Evolutionary conservation across 2,329 filamentous ascomycete species (phyloP).

Genomic region (Verticillium albo-atrum): DNA sequence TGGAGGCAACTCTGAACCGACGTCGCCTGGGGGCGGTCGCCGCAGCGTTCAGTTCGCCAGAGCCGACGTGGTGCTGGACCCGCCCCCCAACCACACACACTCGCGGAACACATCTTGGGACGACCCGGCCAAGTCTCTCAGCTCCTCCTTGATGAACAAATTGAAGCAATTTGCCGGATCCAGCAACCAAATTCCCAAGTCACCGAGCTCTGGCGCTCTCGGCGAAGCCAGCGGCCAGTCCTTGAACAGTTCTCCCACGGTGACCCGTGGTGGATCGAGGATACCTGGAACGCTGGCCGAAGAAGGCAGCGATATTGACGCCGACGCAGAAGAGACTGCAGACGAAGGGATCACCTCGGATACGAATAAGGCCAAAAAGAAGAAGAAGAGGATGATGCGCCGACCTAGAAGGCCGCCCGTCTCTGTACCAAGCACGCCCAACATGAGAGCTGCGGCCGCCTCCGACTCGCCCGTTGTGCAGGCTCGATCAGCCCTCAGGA

Average conservation of each 20-base stretch:
- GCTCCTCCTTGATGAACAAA: slow-evolving; percentile 70
- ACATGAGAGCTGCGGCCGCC: slow-evolving; percentile 38
- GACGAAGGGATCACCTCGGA: slow-evolving; percentile 61
- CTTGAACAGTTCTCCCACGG: slow-evolving; percentile 42
- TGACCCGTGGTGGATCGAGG: slow-evolving; percentile 37
- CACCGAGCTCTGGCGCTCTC: slow-evolving; percentile 23
- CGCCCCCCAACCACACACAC: slow-evolving; percentile 48
- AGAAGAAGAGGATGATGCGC: slow-evolving; percentile 57
- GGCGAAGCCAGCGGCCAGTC: slow-evolving; percentile 34
- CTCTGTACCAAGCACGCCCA: slow-evolving; percentile 64
- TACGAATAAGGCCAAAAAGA: slow-evolving; percentile 52
- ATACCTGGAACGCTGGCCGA: slow-evolving; percentile 51
- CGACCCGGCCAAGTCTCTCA: slow-evolving; percentile 56
- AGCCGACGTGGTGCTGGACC: slow-evolving; percentile 43
- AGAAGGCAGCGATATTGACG: slow-evolving; percentile 66
- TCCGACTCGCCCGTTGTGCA: slow-evolving; percentile 35
- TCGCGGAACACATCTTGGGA: slow-evolving; percentile 63
- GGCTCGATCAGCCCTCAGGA: slow-evolving; percentile 51
- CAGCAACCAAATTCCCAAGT: slow-evolving; percentile 39
- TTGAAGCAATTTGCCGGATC: slow-evolving; percentile 66
- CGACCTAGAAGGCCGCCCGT: slow-evolving; percentile 48
- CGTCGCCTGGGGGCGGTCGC: neutral
- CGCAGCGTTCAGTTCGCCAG: slow-evolving; percentile 72
- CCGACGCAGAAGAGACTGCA: slow-evolving; percentile 81
- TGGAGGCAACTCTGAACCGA: neutral